Conservation (phyloP, 306 rosid species). For the Prunus mongolica region DNA sequence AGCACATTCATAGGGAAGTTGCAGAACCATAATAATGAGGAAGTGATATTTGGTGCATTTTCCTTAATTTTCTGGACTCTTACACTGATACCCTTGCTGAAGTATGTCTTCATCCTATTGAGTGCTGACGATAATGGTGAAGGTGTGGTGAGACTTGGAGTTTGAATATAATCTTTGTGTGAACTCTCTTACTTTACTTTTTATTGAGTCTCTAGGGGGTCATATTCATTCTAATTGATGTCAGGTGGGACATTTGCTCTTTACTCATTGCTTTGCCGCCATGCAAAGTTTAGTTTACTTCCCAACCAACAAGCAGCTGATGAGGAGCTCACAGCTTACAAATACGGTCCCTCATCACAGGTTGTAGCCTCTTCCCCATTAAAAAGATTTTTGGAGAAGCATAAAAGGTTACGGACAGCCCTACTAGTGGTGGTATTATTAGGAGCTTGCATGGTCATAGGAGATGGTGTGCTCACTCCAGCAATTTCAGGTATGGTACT, state of each 20-base stretch:
- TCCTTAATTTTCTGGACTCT: conserved; percentile 86
- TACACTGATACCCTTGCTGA: conserved; percentile 66
- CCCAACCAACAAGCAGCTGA: conserved; percentile 93
- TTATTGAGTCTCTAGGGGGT: conserved; percentile 5
- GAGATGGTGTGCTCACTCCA: conserved; percentile 88
- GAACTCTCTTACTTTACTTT: neutral
- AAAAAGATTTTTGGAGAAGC: conserved; percentile 76
- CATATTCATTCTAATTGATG: conserved; percentile 19
- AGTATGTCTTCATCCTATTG: conserved; percentile 68
- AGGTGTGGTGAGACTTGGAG: conserved; percentile 41
- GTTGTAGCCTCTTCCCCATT: conserved; percentile 42
- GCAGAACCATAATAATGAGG: conserved; percentile 45
- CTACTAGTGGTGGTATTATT: conserved; percentile 66
- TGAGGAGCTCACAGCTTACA: conserved; percentile 78
- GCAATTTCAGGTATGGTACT: conserved; percentile 69
- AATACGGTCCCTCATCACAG: conserved; percentile 72
- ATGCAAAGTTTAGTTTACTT: conserved; percentile 77
- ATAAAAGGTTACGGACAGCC: conserved; percentile 63
- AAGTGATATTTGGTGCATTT: conserved; percentile 71
- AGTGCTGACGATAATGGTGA: conserved; percentile 85
- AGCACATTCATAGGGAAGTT: conserved; percentile 65
- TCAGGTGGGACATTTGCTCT: conserved; percentile 92
- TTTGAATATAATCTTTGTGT: neutral
- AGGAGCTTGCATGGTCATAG: conserved; percentile 90
- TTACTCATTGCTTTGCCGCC: conserved; percentile 81